These are phyloP conservation scores for Xylaria sp. DNA, from an alignment of 2,329 filamentous ascomycete genomes.

Conservation along the genomic window DNA sequence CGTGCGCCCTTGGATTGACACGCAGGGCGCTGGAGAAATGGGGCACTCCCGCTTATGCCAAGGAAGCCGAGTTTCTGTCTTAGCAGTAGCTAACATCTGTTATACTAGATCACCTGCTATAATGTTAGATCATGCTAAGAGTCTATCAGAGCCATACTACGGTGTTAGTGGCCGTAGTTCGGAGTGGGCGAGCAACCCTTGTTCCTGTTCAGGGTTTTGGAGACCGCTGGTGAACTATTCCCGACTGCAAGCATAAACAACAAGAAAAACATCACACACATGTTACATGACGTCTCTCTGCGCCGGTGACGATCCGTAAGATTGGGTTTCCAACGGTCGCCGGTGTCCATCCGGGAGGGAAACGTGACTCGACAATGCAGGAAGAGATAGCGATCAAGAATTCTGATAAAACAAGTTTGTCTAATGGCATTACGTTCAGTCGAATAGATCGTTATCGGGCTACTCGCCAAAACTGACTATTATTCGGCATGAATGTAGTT, in stretches of 20 bases:
- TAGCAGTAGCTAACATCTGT: neutral
- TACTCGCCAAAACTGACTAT: neutral
- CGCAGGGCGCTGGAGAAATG: slow-evolving; percentile 41
- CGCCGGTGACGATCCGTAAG: slow-evolving; percentile 1
- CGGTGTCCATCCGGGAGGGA: neutral
- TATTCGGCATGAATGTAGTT: neutral
- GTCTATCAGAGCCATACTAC: neutral
- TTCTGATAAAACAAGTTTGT: neutral
- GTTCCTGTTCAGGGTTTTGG: slow-evolving; percentile 14
- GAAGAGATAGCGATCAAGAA: neutral
- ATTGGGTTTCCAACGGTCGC: neutral
- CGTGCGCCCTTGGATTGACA: slow-evolving; percentile 56
- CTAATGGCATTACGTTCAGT: neutral
- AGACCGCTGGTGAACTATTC: slow-evolving; percentile 7
- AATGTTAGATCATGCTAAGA: slow-evolving; percentile 13
- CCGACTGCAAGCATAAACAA: neutral
- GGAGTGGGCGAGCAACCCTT: slow-evolving; percentile 15
- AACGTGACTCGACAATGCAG: neutral
- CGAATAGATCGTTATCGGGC: neutral
- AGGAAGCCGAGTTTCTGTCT: slow-evolving; percentile 5
- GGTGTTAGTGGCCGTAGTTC: slow-evolving; percentile 29
- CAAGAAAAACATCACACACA: slow-evolving; percentile 3
- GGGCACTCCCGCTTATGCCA: slow-evolving; percentile 14
- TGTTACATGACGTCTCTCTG: slow-evolving; percentile 12
- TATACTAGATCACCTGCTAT: neutral